A percentile compares a stretch with the other conserved stretches of the same genome.
Evolutionary conservation across 371 early-diverging fungal species (phyloP).

Genomic region (Mortierella sp.): DNA sequence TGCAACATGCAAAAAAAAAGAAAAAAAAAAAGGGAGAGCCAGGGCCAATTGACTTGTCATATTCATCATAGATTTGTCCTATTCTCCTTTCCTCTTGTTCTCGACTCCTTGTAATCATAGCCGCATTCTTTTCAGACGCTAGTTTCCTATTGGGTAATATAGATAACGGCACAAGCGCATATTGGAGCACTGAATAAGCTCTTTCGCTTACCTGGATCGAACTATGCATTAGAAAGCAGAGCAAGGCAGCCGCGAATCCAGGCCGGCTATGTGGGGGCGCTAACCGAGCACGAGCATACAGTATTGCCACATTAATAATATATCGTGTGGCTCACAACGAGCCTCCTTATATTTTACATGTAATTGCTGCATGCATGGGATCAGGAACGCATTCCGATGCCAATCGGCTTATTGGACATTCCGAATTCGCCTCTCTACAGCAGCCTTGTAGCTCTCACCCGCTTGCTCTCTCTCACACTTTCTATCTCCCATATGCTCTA

Average conservation of each 20-base stretch:
- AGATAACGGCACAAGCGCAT: conserved; percentile 1
- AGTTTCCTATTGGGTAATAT: neutral
- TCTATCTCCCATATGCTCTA: neutral
- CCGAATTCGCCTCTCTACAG: neutral
- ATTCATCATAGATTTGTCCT: neutral
- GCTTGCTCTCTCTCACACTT: no score
- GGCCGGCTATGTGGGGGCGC: neutral
- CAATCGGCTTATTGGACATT: neutral
- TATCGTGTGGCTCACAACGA: neutral
- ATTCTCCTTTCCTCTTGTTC: neutral
- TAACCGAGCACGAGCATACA: neutral
- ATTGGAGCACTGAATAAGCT: neutral
- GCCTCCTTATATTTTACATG: neutral
- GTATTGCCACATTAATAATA: neutral
- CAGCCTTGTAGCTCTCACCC: no score
- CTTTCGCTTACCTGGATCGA: neutral
- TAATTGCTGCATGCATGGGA: neutral
- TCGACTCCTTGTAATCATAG: neutral
- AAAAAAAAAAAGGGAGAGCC: conserved; percentile 7
- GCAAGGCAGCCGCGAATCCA: neutral
- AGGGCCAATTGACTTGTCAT: neutral
- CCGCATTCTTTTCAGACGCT: neutral
- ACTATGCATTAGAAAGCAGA: neutral
- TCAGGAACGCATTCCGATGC: neutral
- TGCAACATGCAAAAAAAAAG: neutral